Percentiles rank a stretch among this genome's conserved stretches.
Conservation (phyloP, 495 filamentous ascomycete genomes). For the Xylaria longipes region DNA sequence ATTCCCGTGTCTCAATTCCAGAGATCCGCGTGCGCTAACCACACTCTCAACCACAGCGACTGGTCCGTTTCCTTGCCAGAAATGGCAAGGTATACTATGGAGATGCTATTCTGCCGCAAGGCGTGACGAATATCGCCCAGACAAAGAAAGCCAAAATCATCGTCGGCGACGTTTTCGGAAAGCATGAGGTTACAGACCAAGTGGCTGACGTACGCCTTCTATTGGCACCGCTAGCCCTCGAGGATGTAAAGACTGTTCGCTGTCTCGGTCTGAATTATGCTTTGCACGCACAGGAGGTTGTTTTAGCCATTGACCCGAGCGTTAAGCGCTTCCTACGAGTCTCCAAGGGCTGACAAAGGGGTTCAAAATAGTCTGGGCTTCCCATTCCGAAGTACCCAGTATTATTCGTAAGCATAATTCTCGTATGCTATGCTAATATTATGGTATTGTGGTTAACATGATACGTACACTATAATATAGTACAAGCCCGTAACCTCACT, state of each 20-base stretch:
- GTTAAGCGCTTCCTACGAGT: neutral
- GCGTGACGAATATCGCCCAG: slow-evolving; percentile 70
- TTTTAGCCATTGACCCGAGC: neutral
- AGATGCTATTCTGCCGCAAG: slow-evolving; percentile 76
- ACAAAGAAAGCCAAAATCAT: slow-evolving; percentile 72
- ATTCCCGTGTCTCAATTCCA: neutral
- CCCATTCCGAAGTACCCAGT: slow-evolving; percentile 78
- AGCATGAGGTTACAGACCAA: slow-evolving; percentile 72
- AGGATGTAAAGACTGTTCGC: slow-evolving; percentile 75
- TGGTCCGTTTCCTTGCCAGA: slow-evolving; percentile 79
- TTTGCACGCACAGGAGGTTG: slow-evolving; percentile 75
- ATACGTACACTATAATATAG: slow-evolving; percentile 34
- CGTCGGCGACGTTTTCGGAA: slow-evolving; percentile 74
- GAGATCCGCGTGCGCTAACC: neutral
- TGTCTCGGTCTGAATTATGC: slow-evolving; percentile 86
- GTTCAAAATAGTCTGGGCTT: slow-evolving; percentile 65
- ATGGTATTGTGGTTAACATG: neutral
- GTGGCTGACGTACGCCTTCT: slow-evolving; percentile 69
- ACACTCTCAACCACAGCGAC: slow-evolving; percentile 55
- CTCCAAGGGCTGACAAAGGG: neutral
- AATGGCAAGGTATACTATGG: slow-evolving; percentile 82
- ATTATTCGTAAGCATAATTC: slow-evolving; percentile 65
- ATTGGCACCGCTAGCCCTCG: slow-evolving; percentile 69
- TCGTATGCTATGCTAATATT: neutral
- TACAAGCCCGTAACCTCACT: slow-evolving; percentile 82